Percentiles rank a stretch among this genome's conserved stretches.
Conservation (phyloP, 768 basidiomycete species). For the Amyloporia xantha region DNA sequence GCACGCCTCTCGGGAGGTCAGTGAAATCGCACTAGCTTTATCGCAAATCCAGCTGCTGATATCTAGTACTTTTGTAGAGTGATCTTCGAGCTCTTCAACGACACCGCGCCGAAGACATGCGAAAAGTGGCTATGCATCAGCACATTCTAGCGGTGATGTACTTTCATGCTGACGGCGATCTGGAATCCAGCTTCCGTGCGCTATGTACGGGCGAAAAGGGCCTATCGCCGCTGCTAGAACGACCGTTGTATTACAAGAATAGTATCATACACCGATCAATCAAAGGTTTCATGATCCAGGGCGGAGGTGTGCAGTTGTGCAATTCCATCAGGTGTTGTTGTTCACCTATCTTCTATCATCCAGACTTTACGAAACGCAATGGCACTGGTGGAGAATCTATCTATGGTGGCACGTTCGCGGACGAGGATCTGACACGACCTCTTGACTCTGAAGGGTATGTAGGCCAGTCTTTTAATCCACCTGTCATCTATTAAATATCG, state of each 20-base stretch:
- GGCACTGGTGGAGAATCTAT: constrained; percentile 81
- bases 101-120: constrained; percentile 64
- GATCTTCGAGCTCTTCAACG: constrained; percentile 70
- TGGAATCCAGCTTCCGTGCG: constrained; percentile 63
- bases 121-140: constrained; percentile 56
- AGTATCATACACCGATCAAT: constrained; percentile 76
- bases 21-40: constrained; percentile 4
- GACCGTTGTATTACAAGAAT: constrained; percentile 79
- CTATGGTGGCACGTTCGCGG: constrained; percentile 67
- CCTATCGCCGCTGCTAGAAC: constrained; percentile 50
- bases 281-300: constrained; percentile 73
- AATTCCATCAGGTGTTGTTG: not conserved
- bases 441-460: constrained; percentile 60
- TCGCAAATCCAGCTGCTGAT: constrained; percentile 2
- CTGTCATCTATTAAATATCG: not conserved
- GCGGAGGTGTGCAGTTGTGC: constrained; percentile 46
- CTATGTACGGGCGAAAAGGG: constrained; percentile 87
- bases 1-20: constrained; percentile 49
- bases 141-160: not conserved
- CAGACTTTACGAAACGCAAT: constrained; percentile 75
- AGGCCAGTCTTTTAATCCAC: not conserved
- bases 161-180: constrained; percentile 2
- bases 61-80: constrained; percentile 35
- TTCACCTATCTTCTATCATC: not conserved
- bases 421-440: constrained; percentile 64